A percentile compares a stretch with the other conserved stretches of the same genome.
These are phyloP conservation scores for Diaporthe citriasiana DNA, from an alignment of 2,329 filamentous ascomycete species.

Conservation along the genomic window DNA sequence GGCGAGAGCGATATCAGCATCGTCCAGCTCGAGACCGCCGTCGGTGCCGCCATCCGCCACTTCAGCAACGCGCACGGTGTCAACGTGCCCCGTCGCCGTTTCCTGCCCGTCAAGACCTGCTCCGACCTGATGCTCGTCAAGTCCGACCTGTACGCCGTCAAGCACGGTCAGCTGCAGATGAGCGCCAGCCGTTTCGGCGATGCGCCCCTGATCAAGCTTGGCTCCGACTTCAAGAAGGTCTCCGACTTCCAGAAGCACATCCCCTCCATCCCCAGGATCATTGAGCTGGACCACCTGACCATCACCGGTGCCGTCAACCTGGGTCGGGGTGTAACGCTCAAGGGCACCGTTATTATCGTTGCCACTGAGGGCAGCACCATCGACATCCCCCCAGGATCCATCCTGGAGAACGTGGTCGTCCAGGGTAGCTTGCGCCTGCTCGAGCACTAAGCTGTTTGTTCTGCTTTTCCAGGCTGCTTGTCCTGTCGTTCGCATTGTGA, in stretches of 20 bases:
- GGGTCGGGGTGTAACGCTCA: slow-evolving; percentile 93
- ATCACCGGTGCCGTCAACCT: slow-evolving; percentile 98
- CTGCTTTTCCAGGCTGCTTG: neutral
- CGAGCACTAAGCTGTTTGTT: slow-evolving; percentile 67
- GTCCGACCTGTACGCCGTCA: slow-evolving; percentile 97
- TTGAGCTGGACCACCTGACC: slow-evolving; percentile 94
- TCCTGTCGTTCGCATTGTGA: slow-evolving; percentile 18
- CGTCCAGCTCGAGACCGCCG: slow-evolving; percentile 97
- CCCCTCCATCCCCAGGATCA: slow-evolving; percentile 88
- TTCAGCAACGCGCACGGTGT: slow-evolving; percentile 99
- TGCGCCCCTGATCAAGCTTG: slow-evolving; percentile 98
- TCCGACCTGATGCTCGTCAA: slow-evolving; percentile 99
- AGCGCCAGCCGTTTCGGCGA: slow-evolving; percentile 97
- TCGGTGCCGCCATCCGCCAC: slow-evolving; percentile 98
- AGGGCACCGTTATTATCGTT: slow-evolving; percentile 99
- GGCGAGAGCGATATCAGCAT: slow-evolving; percentile 98
- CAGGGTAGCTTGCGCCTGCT: slow-evolving; percentile 90
- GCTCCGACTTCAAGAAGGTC: slow-evolving; percentile 99
- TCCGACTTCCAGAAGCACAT: slow-evolving; percentile 95
- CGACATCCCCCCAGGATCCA: slow-evolving; percentile 95
- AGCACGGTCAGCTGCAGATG: slow-evolving; percentile 98
- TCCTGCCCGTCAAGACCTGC: slow-evolving; percentile 99
- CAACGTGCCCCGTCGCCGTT: slow-evolving; percentile 96
- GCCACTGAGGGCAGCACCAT: slow-evolving; percentile 98
- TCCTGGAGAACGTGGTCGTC: slow-evolving; percentile 98